Conservation (phyloP, 345 rosid species). For the Populus pruinosa region DNA sequence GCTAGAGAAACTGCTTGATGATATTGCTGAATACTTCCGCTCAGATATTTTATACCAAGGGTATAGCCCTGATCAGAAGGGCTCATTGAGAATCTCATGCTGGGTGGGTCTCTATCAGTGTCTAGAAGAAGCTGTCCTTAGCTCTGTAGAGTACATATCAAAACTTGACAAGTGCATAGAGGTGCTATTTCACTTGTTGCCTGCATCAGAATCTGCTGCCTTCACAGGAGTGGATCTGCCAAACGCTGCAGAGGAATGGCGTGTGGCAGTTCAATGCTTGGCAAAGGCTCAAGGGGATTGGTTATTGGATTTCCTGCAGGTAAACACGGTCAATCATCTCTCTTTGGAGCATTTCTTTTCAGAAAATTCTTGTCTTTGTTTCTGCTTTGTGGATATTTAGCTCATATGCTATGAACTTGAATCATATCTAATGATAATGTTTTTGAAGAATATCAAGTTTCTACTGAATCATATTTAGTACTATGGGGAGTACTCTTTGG, state of each 20-base stretch:
- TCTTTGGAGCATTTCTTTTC: neutral
- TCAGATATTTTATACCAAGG: slow-evolving; percentile 43
- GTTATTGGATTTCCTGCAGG: slow-evolving; percentile 76
- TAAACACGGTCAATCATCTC: slow-evolving; percentile 12
- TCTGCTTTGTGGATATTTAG: neutral
- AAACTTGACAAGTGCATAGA: slow-evolving; percentile 64
- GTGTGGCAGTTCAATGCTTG: slow-evolving; percentile 62
- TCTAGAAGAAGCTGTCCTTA: slow-evolving; percentile 63
- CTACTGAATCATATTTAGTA: neutral
- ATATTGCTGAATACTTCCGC: slow-evolving; percentile 48
- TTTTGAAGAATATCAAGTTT: neutral
- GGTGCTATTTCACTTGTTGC: slow-evolving; percentile 59
- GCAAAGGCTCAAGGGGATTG: slow-evolving; percentile 59
- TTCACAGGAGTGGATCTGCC: slow-evolving; percentile 21
- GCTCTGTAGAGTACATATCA: slow-evolving; percentile 46
- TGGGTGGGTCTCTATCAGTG: slow-evolving; percentile 78
- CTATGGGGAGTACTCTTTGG: neutral
- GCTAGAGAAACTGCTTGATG: slow-evolving; percentile 64
- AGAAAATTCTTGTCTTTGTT: neutral
- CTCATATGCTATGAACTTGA: neutral
- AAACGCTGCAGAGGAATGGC: slow-evolving; percentile 53
- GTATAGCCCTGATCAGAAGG: slow-evolving; percentile 44
- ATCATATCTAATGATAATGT: neutral
- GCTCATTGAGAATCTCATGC: slow-evolving; percentile 54
- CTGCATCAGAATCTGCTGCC: slow-evolving; percentile 37